Conservation (phyloP, 345 rosid genomes). For the Hibiscus mutabilis region DNA sequence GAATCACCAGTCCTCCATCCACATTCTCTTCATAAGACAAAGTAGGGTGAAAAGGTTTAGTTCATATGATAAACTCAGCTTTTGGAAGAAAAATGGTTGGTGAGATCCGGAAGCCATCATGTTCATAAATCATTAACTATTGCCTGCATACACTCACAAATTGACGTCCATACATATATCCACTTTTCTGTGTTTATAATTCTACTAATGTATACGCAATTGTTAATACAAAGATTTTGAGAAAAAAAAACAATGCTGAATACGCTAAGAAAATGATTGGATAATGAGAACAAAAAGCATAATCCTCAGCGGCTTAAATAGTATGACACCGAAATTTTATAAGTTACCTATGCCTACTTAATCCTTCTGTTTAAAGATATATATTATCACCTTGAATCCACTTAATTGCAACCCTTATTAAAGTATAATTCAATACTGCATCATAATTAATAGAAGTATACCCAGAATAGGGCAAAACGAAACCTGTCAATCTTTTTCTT, state of each 20-base stretch:
- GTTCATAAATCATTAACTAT: not conserved
- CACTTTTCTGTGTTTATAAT: not conserved
- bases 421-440: not conserved
- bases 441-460: not conserved
- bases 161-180: not conserved
- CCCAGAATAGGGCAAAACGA: not conserved
- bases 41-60: slow-evolving; percentile 1
- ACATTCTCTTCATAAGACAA: slow-evolving; percentile 57
- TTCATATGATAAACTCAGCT: not conserved
- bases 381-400: not conserved
- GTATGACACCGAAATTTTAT: not conserved
- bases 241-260: not conserved
- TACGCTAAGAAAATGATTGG: not conserved
- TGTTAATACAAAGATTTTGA: not conserved
- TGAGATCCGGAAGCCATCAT: not conserved
- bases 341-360: not conserved
- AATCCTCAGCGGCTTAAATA: not conserved
- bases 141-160: not conserved
- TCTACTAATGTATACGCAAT: not conserved
- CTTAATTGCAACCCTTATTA: not conserved
- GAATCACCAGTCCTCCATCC: slow-evolving; percentile 67
- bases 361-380: not conserved
- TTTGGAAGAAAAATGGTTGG: not conserved
- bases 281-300: not conserved
- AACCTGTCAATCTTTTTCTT: not conserved